A percentile compares a stretch with the other conserved stretches of the same genome.
These are phyloP conservation scores for Tetradesmus obliquus DNA, from an alignment of 139 green algal genomes.

Conservation along the genomic window DNA sequence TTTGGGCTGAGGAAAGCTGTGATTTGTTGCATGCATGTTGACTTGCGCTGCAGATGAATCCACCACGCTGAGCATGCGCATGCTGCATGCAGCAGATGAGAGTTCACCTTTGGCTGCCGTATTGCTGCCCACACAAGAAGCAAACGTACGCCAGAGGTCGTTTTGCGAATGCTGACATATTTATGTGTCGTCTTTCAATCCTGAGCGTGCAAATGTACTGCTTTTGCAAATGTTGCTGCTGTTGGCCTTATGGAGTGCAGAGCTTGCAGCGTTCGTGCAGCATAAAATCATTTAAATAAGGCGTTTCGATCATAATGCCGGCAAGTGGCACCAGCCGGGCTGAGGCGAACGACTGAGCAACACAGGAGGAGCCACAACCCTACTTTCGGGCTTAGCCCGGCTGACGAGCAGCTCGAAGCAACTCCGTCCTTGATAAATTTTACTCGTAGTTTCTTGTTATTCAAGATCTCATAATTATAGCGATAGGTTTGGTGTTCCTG, in stretches of 20 bases:
- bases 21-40: background rate
- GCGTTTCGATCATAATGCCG: background rate
- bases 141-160: constrained; percentile 7
- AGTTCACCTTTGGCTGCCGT: constrained; percentile 18
- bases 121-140: constrained; percentile 19
- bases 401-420: too few species aligned
- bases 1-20: background rate
- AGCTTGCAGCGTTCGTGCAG: background rate
- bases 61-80: background rate
- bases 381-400: too few species aligned
- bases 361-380: too few species aligned
- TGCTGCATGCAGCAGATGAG: background rate
- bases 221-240: background rate
- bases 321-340: too few species aligned
- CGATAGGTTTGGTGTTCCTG: too few species aligned
- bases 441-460: too few species aligned
- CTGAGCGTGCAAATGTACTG: background rate
- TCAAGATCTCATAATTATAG: too few species aligned
- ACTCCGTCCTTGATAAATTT: too few species aligned
- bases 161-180: background rate
- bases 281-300: background rate
- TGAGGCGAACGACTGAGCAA: too few species aligned
- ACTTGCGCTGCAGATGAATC: background rate
- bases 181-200: background rate
- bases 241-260: background rate